Percentiles rank a stretch among this genome's conserved stretches.
Conservation (phyloP, 345 rosid species). For the Orychophragmus violaceus region DNA sequence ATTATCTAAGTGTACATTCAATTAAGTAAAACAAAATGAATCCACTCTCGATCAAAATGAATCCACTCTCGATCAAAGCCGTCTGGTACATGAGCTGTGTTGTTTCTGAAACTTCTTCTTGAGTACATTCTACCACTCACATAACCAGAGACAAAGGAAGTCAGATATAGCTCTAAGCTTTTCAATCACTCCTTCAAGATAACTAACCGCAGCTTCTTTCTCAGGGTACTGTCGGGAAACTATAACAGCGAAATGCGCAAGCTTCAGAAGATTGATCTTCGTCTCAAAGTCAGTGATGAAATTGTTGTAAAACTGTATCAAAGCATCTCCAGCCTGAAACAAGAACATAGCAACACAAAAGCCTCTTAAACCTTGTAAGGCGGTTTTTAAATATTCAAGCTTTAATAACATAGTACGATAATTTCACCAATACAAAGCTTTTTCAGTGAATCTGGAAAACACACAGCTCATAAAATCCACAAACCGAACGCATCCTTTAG, state of each 20-base stretch:
- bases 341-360: no score
- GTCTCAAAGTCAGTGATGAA: constrained; percentile 95
- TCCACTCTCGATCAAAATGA: no score
- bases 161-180: constrained; percentile 75
- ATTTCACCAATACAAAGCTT: constrained; percentile 1
- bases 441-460: neutral
- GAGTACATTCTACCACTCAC: no score
- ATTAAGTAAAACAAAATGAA: no score
- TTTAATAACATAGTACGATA: neutral
- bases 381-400: neutral
- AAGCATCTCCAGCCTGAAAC: constrained; percentile 80
- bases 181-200: constrained; percentile 79
- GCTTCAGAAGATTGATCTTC: constrained; percentile 92
- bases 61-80: no score
- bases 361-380: neutral
- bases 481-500: neutral
- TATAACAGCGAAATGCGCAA: constrained; percentile 85
- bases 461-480: neutral
- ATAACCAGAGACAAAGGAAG: no score
- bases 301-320: constrained; percentile 83
- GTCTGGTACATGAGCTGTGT: no score
- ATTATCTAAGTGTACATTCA: no score
- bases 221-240: constrained; percentile 83
- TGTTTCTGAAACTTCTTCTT: no score
- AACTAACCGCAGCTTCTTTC: constrained; percentile 80